phyloP scores from a whole-genome alignment of 2,329 filamentous ascomycete species.

The Phialocephala sp. region DNA sequence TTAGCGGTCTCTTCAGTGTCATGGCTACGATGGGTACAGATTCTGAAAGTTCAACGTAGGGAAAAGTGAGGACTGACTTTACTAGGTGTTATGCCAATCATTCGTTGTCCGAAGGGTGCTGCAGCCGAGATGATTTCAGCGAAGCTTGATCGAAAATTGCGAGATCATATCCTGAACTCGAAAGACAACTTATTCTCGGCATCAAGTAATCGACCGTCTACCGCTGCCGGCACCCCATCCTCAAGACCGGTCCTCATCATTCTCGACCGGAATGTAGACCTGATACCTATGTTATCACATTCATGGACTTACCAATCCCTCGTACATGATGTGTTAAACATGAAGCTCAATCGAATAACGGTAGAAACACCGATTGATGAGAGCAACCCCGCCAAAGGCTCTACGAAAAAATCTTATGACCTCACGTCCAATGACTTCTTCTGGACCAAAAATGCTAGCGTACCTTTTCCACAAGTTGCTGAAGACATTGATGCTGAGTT shows the following conservation, averaged over 20 bases:
- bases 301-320: conserved; percentile 90
- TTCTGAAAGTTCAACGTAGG: background rate
- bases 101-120: conserved; percentile 89
- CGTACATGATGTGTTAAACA: conserved; percentile 77
- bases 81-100: conserved; percentile 87
- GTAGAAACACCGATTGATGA: conserved; percentile 86
- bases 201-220: conserved; percentile 59
- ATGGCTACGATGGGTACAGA: conserved; percentile 91
- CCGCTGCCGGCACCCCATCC: conserved; percentile 64
- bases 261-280: conserved; percentile 91
- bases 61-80: conserved; percentile 36
- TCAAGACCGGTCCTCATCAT: conserved; percentile 90
- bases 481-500: conserved; percentile 95
- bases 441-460: conserved; percentile 89
- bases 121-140: conserved; percentile 93
- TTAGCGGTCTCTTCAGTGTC: conserved; percentile 96
- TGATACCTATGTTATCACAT: conserved; percentile 98
- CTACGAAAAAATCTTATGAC: conserved; percentile 89
- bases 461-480: conserved; percentile 93
- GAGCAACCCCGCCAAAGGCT: conserved; percentile 72
- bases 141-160: conserved; percentile 92
- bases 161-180: conserved; percentile 95
- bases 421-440: conserved; percentile 92
- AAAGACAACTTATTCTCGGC: conserved; percentile 94
- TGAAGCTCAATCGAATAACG: conserved; percentile 91